phyloP scores from a whole-genome alignment of 176 grass and related monocot genomes.

The Musa schizocarpa region DNA sequence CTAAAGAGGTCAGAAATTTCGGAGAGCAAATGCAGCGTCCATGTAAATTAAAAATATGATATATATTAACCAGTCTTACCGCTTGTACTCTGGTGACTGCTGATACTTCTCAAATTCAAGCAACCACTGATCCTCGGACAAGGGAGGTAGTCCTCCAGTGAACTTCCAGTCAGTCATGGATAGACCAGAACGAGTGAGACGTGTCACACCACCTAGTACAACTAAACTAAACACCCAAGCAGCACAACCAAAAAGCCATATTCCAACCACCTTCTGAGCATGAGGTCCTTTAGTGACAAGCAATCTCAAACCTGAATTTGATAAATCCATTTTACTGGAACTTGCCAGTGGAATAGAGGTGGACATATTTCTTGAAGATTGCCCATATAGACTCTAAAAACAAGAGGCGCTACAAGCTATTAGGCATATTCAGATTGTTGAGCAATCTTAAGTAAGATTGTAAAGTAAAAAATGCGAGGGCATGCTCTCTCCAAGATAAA shows the following conservation, averaged over 20 bases:
- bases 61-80: slow-evolving; percentile 27
- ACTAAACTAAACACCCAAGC: slow-evolving; percentile 92
- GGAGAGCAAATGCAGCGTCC: neutral
- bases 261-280: slow-evolving; percentile 73
- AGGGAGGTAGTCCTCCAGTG: slow-evolving; percentile 64
- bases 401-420: neutral
- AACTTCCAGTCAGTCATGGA: slow-evolving; percentile 99
- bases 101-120: slow-evolving; percentile 88
- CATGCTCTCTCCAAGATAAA: neutral
- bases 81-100: slow-evolving; percentile 70
- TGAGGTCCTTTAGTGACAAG: slow-evolving; percentile 65
- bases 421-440: neutral
- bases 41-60: neutral
- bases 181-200: slow-evolving; percentile 84
- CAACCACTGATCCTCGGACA: slow-evolving; percentile 57
- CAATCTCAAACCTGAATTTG: slow-evolving; percentile 63
- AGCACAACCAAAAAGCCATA: slow-evolving; percentile 91
- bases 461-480: neutral
- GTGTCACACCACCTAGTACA: slow-evolving; percentile 81
- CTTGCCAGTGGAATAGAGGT: slow-evolving; percentile 33
- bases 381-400: slow-evolving; percentile 33
- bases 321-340: slow-evolving; percentile 17
- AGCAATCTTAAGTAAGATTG: neutral
- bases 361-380: slow-evolving; percentile 60
- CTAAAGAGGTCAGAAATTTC: neutral